Conservation (phyloP, 441 rosid species). For the Aleurites moluccanus region DNA sequence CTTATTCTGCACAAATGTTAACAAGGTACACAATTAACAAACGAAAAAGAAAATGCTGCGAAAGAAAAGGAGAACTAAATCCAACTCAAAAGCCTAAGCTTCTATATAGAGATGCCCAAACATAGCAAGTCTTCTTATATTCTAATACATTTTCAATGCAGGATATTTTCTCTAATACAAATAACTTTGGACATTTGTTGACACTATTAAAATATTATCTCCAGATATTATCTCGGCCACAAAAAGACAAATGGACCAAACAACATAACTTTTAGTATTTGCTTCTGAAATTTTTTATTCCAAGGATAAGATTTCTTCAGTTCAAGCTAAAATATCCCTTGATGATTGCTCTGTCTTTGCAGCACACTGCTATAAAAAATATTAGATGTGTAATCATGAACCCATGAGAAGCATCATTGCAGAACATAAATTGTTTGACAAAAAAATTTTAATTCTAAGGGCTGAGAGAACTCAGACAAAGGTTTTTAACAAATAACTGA, state of each 20-base stretch:
- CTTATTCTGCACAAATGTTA: slow-evolving; percentile 38
- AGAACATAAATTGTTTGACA: not conserved
- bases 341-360: not conserved
- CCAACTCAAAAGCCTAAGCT: no score
- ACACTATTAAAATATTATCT: no score
- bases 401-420: not conserved
- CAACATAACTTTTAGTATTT: not conserved
- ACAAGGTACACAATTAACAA: not conserved
- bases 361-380: not conserved
- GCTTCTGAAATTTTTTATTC: not conserved
- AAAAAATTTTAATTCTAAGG: not conserved
- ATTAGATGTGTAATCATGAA: not conserved
- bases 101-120: no score
- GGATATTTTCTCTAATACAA: no score
- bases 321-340: not conserved
- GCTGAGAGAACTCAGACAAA: not conserved
- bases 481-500: no score
- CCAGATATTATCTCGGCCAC: no score
- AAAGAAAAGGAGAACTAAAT: not conserved
- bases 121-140: no score
- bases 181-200: no score
- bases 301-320: not conserved
- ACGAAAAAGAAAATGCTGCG: not conserved
- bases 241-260: not conserved
- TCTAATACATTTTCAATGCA: no score